These are phyloP conservation scores for Lecanicillium sp. DNA, from an alignment of 2,329 filamentous ascomycete genomes.

Conservation along the genomic window DNA sequence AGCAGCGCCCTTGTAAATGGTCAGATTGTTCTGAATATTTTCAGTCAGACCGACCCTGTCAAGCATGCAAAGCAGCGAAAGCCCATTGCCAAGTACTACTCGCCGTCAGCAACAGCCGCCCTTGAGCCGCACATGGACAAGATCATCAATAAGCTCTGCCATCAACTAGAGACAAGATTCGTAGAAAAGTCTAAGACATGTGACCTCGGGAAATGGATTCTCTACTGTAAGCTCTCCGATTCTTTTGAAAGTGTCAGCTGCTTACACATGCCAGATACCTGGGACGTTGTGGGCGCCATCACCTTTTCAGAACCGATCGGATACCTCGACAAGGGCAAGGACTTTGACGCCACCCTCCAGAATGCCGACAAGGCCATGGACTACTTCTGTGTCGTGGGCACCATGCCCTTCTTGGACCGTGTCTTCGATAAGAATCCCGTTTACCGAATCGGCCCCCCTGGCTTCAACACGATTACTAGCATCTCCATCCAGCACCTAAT, in stretches of 20 bases:
- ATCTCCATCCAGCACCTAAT: constrained; percentile 20
- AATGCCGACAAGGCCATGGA: constrained; percentile 23
- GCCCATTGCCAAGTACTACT: constrained; percentile 21
- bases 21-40: no score
- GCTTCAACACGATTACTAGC: constrained; percentile 18
- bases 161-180: constrained; percentile 23
- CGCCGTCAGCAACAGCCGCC: constrained; percentile 9
- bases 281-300: constrained; percentile 33
- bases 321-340: constrained; percentile 28
- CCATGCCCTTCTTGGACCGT: constrained; percentile 24
- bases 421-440: constrained; percentile 31
- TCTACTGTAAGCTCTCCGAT: constrained; percentile 24
- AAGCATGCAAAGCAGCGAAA: constrained; percentile 14
- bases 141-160: constrained; percentile 21
- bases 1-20: no score
- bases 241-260: not conserved
- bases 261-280: constrained; percentile 17
- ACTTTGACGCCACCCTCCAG: constrained; percentile 28
- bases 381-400: constrained; percentile 20
- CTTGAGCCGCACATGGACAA: constrained; percentile 21
- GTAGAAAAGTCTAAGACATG: constrained; percentile 19
- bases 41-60: constrained; percentile 14
- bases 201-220: constrained; percentile 31
- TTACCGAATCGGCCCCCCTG: constrained; percentile 22
- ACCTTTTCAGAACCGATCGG: constrained; percentile 32